phyloP scores from a whole-genome alignment of 2,329 filamentous ascomycete genomes.

The Aspergillus aculeatus region DNA sequence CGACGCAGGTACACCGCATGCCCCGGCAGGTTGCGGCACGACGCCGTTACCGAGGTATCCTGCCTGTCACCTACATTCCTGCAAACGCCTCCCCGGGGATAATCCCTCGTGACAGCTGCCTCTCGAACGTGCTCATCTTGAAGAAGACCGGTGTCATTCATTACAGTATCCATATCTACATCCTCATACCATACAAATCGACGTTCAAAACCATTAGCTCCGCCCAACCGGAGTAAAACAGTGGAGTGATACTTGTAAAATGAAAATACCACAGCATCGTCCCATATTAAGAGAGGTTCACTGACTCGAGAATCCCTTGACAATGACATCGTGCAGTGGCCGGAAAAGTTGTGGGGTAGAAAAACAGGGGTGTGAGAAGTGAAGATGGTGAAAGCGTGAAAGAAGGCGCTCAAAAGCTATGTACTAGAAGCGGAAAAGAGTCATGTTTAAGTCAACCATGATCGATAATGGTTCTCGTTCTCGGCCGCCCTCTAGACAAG shows the following conservation, averaged over 20 bases:
- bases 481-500: constrained; percentile 30
- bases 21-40: background rate
- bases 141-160: constrained; percentile 14
- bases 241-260: background rate
- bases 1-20: background rate
- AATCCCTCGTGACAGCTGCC: background rate
- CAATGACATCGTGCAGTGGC: background rate
- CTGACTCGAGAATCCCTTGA: background rate
- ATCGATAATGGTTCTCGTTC: background rate
- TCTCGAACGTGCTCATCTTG: background rate
- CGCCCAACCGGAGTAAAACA: constrained; percentile 6
- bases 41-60: background rate
- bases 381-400: background rate
- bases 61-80: background rate
- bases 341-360: background rate
- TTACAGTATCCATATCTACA: constrained; percentile 26
- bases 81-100: background rate
- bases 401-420: constrained; percentile 5
- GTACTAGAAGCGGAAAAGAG: constrained; percentile 5
- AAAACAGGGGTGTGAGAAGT: background rate
- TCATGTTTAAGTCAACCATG: constrained; percentile 2
- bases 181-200: constrained; percentile 17
- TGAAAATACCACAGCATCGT: background rate
- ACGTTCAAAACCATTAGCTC: constrained; percentile 10
- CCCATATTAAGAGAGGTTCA: background rate